Evolutionary conservation across 495 filamentous ascomycete genomes (phyloP).

Genomic region (Hapsidospora chrysogenum): DNA sequence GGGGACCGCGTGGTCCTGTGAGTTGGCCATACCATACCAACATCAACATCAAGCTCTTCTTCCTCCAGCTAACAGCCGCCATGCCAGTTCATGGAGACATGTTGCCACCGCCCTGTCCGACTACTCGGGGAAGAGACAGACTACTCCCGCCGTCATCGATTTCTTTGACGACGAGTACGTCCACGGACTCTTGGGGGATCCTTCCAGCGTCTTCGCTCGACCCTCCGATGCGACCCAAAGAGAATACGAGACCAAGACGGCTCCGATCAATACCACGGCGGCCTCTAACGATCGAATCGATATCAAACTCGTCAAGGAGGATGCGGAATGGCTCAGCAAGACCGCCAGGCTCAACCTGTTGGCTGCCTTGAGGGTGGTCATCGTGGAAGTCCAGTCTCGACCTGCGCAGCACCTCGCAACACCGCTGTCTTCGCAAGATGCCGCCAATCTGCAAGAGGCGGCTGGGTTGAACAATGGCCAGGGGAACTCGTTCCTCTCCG

Average conservation of each 20-base stretch:
- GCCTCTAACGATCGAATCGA: slow-evolving; percentile 49
- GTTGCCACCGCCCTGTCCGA: slow-evolving; percentile 50
- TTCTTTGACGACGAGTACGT: slow-evolving; percentile 55
- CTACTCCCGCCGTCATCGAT: slow-evolving; percentile 30
- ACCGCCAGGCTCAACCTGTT: slow-evolving; percentile 64
- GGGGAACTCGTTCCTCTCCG: slow-evolving; percentile 26
- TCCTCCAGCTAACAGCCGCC: too few relatives aligned
- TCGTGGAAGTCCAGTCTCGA: slow-evolving; percentile 72
- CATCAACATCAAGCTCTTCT: not conserved
- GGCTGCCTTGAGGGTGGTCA: slow-evolving; percentile 58
- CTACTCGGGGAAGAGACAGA: slow-evolving; percentile 25
- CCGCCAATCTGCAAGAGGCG: slow-evolving; percentile 47
- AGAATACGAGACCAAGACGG: slow-evolving; percentile 73
- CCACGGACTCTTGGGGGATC: slow-evolving; percentile 45
- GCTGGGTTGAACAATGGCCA: slow-evolving; percentile 39
- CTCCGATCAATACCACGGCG: slow-evolving; percentile 74
- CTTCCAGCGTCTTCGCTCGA: slow-evolving; percentile 43
- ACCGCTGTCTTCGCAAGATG: slow-evolving; percentile 51
- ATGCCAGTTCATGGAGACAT: slow-evolving; percentile 64
- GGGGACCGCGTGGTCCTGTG: slow-evolving; percentile 26
- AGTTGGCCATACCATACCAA: slow-evolving; percentile 6
- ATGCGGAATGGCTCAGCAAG: slow-evolving; percentile 71
- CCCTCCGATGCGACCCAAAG: slow-evolving; percentile 42
- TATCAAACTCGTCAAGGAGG: slow-evolving; percentile 68
- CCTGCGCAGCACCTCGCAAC: slow-evolving; percentile 45